Evolutionary conservation across 2,329 filamentous ascomycete genomes (phyloP), one percentile per base, ranked within the genome.

Genomic region (Cladosporium velox): DNA sequence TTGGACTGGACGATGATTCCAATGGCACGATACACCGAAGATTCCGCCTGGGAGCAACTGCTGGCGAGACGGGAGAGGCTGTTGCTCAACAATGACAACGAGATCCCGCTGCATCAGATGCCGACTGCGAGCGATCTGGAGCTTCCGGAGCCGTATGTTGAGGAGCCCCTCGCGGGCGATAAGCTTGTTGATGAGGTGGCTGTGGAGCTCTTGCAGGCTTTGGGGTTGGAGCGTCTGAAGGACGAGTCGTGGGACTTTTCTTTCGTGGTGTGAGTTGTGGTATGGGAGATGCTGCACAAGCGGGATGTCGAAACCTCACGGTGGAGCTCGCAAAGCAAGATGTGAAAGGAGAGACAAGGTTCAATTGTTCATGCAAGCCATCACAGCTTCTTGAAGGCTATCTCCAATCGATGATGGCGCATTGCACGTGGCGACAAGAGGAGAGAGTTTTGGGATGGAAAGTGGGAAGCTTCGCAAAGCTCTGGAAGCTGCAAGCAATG

Each of bases 1-100:
- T 52, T 61, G 38, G 64, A 38, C 59, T 67, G 51, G 64, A 38
- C 14, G 30, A 38, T 62, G 41, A 51, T 54, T 18, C 28, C 49
- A 6, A 24, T 52, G 34, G 21, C 32, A 14, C 44, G 44, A 6
- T 62, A 54, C 49, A 55, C 30, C 1, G 52, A 55, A 28, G 12
- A 55, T 18, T 30, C 52, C 1, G 52, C 52, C 18, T 55, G 52
- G 52, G 52, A 55, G 18, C 52, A 55, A 30, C 2, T 30, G 30
- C 10, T 32, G 32, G 52, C 28, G 28, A 55, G 52, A 18, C 28
- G 52, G 2, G 28, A n/a, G 28, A 55, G 52, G 3, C n/a, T 55
- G 28, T 10, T 55, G 18, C 6, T 21, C 2, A 5, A 15, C 52
- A 32, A 32, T 8, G n/a, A 8, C 3, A 11, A 21, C 32, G 52